These are phyloP conservation scores for Nakazawaea populi DNA, from an alignment of 805 yeast genomes.

Conservation along the genomic window DNA sequence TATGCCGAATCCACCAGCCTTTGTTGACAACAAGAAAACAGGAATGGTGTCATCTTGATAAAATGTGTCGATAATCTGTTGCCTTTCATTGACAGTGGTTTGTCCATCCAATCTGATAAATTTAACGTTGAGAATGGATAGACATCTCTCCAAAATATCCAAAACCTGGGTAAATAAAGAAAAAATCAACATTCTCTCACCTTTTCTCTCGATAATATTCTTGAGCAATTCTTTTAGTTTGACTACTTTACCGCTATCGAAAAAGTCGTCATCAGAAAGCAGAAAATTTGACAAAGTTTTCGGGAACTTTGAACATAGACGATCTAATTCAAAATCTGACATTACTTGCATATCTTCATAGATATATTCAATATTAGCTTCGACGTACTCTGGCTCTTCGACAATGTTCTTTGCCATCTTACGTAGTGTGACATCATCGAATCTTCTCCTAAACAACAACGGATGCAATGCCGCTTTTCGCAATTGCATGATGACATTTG, in stretches of 20 bases:
- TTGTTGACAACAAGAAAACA: constrained; percentile 83
- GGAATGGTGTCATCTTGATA: constrained; percentile 79
- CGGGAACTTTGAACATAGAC: constrained; percentile 68
- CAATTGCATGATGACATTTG: constrained; percentile 79
- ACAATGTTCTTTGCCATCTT: constrained; percentile 76
- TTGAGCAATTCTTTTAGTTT: constrained; percentile 54
- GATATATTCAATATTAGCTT: constrained; percentile 74
- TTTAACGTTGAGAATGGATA: constrained; percentile 57
- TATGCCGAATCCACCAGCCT: constrained; percentile 99
- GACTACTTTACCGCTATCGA: constrained; percentile 70
- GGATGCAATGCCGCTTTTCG: constrained; percentile 95
- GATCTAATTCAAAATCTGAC: constrained; percentile 86
- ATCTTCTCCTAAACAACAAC: constrained; percentile 65
- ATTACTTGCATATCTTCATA: constrained; percentile 92
- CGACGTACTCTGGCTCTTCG: constrained; percentile 69
- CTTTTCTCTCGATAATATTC: constrained; percentile 46
- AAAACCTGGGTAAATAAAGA: constrained; percentile 90
- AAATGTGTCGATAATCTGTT: constrained; percentile 83
- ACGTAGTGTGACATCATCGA: constrained; percentile 45
- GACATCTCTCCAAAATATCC: constrained; percentile 76
- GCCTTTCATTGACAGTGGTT: constrained; percentile 90
- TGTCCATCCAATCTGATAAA: constrained; percentile 89
- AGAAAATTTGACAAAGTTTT: constrained; percentile 48
- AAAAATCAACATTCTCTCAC: constrained; percentile 71
- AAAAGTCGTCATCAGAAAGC: constrained; percentile 45